Base-by-base conservation (phyloP, 345 rosid species). In the Eucalyptus erythrocorys region DNA sequence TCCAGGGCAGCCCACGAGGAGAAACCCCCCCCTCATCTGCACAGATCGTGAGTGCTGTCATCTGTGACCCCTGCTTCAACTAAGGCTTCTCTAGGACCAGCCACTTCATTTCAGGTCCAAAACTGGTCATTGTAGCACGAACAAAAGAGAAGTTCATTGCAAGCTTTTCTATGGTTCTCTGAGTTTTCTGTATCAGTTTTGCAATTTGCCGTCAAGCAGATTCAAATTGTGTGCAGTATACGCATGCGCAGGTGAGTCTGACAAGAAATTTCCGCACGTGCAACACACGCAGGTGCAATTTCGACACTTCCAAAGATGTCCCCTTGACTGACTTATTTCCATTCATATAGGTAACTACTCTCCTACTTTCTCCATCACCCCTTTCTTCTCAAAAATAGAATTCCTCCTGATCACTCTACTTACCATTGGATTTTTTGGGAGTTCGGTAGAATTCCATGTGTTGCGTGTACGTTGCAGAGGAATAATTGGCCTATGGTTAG, bases 51-150 rank as follows among this genome's bases (percentile, higher is more conserved):
- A 98, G 98, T 45, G 93, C 97, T 86, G 97, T 96, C 49, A 94
- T 92, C 90, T 96, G 98, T 45, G 96, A 96, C 90, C 96, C 97
- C 15, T 95, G 99, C 90, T 94, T 95, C 92, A 95, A 88, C 13
- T 68, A 91, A 47, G 94, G 87, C 85, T 92, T 94, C 92, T 90
- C 98, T 0, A 94, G 90, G 92, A 59, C 90, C 55, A 92, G 91
- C 89, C 96, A 93, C 93, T 96, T 96, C 94, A 92, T 96, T 93
- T 90, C 96, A 94, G 99, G 99, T 97, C 87, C 19, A 24, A 30
- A 34, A 68, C 26, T 19, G 24, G 80, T 5, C 80, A 16, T 68
- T 7, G 7, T 34, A 34, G 13, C 80, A 68, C 43, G 8, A 17
- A 68, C 80, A 8, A 68, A 68, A 68, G 43, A 34, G 80, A 10